Percentiles rank a stretch among this genome's conserved stretches.
These are phyloP conservation scores for Guadua angustifolia DNA, from an alignment of 176 grass and related monocot species.

Conservation along the genomic window DNA sequence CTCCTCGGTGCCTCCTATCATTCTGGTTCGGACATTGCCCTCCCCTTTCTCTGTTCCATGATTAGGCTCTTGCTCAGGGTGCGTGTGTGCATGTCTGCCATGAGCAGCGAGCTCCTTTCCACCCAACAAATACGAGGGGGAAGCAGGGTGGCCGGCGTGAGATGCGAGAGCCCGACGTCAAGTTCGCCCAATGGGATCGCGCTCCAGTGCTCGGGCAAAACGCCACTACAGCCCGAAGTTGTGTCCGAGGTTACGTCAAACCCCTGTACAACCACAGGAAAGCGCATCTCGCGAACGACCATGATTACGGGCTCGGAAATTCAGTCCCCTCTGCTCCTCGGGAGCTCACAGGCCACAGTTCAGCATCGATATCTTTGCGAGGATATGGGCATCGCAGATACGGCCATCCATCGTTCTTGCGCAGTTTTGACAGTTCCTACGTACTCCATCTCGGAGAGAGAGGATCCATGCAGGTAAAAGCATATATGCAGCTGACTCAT, in stretches of 20 bases:
- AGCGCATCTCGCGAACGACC: conserved; percentile 36
- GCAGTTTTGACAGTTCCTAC: conserved; percentile 1
- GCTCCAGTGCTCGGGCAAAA: conserved; percentile 20
- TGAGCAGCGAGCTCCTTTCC: conserved; percentile 11
- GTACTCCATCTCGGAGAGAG: neutral
- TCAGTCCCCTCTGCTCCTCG: neutral
- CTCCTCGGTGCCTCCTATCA: too few relatives aligned
- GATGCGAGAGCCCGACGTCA: neutral
- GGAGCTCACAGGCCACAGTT: neutral
- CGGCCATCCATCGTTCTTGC: neutral
- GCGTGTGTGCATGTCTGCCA: conserved; percentile 28
- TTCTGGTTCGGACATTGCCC: too few relatives aligned
- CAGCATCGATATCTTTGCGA: conserved; percentile 30
- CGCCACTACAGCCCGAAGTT: neutral
- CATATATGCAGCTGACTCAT: conserved; percentile 18
- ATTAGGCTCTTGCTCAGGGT: conserved; percentile 16
- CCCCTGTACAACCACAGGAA: neutral
- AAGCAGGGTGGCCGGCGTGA: neutral
- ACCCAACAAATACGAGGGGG: conserved; percentile 12
- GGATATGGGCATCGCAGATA: neutral
- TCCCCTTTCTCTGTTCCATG: conserved; percentile 24
- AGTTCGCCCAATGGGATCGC: conserved; percentile 8
- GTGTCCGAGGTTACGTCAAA: conserved; percentile 16
- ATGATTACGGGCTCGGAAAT: neutral
- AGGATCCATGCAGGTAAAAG: too few relatives aligned